Evolutionary conservation across 495 filamentous ascomycete species (phyloP).

Genomic region (Extremus antarcticus): DNA sequence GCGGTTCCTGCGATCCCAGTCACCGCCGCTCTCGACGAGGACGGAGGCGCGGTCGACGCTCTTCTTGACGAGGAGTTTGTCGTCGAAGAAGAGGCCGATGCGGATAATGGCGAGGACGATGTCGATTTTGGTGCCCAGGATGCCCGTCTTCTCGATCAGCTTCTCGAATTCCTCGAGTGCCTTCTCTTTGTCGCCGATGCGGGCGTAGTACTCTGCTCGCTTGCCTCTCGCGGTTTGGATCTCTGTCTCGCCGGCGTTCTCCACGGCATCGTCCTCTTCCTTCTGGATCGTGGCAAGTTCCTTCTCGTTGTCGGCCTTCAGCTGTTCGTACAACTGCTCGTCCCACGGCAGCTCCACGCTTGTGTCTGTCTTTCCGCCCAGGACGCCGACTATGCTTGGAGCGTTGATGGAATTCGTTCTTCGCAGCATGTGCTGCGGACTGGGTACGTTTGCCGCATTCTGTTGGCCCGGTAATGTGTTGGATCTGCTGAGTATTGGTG

Average conservation of each 20-base stretch:
- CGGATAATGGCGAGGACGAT: slow-evolving; percentile 91
- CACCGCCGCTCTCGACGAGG: slow-evolving; percentile 85
- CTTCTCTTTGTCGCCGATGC: slow-evolving; percentile 95
- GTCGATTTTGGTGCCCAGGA: slow-evolving; percentile 93
- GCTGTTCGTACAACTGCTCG: slow-evolving; percentile 70
- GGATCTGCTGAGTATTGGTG: slow-evolving; percentile 1
- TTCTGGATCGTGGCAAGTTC: slow-evolving; percentile 88
- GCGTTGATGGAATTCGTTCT: slow-evolving; percentile 20
- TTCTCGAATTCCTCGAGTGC: slow-evolving; percentile 83
- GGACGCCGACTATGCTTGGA: slow-evolving; percentile 15
- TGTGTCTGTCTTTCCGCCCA: slow-evolving; percentile 17
- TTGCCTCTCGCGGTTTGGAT: slow-evolving; percentile 86
- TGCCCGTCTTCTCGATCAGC: slow-evolving; percentile 84
- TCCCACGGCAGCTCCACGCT: slow-evolving; percentile 71
- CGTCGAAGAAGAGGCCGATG: slow-evolving; percentile 88
- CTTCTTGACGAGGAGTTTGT: slow-evolving; percentile 83
- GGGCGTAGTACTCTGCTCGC: slow-evolving; percentile 87
- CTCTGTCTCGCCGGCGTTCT: slow-evolving; percentile 93
- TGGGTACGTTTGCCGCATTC: neutral
- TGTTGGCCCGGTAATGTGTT: slow-evolving; percentile 1
- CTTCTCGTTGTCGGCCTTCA: slow-evolving; percentile 78
- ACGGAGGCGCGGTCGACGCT: slow-evolving; percentile 81
- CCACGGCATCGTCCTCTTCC: slow-evolving; percentile 61
- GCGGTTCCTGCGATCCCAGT: slow-evolving; percentile 96
- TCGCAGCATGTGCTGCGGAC: slow-evolving; percentile 21